Evolutionary conservation across 768 basidiomycete genomes (phyloP), one percentile per base, ranked within the genome.

Genomic region (Podaxis carcinomalis): DNA sequence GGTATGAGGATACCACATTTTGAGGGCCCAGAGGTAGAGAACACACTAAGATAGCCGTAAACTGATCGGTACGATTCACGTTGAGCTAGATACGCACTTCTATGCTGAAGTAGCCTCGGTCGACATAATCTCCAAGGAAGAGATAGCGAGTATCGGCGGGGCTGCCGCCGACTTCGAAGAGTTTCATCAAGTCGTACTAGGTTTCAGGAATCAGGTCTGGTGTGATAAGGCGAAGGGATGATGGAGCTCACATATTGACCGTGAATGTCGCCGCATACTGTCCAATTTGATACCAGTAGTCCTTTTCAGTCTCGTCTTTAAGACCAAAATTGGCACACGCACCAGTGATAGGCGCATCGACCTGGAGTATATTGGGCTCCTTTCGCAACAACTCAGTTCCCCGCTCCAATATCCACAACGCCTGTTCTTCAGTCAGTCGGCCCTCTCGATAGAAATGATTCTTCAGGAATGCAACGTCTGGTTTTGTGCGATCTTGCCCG

Each of bases 381-480:
- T 82, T 75, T 64, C 84, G 84, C 68, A 99, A 78, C 21, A 98
- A 65, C 64, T 93, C 91, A 0, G 90, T 88, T n/a, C 85, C 91
- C 74, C 88, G 90, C 64, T 91, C 85, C 66, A 99, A 76, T 70
- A 99, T 98, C 81, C 88, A 97, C 64, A 97, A 71, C 3, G 97
- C 97, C 73, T 98, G 95, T 49, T 95, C 93, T 73, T 98, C 96
- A 16, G 88, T 95, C 66, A 98, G 67, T 54, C 95, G 80, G 0
- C 96, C 96, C 73, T 98, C 96, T 37, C 97, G 85, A 74, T 98
- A 98, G 72, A 99, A 98, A 76, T 99, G 97, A 69, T 98, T 98
- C 80, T 98, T 99, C 64, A 99, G 82, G 74, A 94, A 98, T 28
- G 92, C 95, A 66, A 98, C 81, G 73, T 98, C 93, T 9, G 96